phyloP scores from a whole-genome alignment of 2,329 filamentous ascomycete genomes.

The Escovopsis sp. region DNA sequence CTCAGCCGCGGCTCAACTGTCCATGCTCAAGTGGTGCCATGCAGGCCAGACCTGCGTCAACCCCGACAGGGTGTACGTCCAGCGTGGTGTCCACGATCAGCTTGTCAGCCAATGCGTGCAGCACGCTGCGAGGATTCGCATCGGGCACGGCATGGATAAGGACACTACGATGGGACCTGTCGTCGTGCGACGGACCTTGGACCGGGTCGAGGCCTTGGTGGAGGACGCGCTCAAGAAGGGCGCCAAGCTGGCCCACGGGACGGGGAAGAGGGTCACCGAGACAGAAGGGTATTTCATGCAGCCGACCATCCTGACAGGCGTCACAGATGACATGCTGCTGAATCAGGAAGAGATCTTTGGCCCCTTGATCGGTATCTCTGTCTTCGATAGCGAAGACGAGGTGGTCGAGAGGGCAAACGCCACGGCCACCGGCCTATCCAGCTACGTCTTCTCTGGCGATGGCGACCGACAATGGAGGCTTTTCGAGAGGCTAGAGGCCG shows the following conservation, averaged over 20 bases:
- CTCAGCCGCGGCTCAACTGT: conserved; percentile 47
- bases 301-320: conserved; percentile 51
- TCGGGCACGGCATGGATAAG: conserved; percentile 42
- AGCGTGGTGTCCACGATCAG: conserved; percentile 42
- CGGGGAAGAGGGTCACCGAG: conserved; percentile 28
- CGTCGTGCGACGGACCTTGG: conserved; percentile 17
- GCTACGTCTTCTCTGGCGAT: conserved; percentile 49
- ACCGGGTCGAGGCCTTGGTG: conserved; percentile 31
- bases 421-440: conserved; percentile 53
- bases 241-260: conserved; percentile 40
- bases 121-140: conserved; percentile 35
- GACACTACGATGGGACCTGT: conserved; percentile 21
- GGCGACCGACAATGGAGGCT: conserved; percentile 26
- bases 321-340: conserved; percentile 51
- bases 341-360: conserved; percentile 58
- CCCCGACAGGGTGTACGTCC: conserved; percentile 45
- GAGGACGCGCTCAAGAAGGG: conserved; percentile 44
- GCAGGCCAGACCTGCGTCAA: conserved; percentile 60
- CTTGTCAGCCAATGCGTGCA: conserved; percentile 41
- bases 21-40: conserved; percentile 50
- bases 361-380: conserved; percentile 52
- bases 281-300: conserved; percentile 49
- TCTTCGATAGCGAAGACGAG: conserved; percentile 54
- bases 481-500: conserved; percentile 32
- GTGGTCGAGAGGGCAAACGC: conserved; percentile 50